Evolutionary conservation across 176 grass and related monocot species (phyloP).

Genomic region (Carex kokanica): DNA sequence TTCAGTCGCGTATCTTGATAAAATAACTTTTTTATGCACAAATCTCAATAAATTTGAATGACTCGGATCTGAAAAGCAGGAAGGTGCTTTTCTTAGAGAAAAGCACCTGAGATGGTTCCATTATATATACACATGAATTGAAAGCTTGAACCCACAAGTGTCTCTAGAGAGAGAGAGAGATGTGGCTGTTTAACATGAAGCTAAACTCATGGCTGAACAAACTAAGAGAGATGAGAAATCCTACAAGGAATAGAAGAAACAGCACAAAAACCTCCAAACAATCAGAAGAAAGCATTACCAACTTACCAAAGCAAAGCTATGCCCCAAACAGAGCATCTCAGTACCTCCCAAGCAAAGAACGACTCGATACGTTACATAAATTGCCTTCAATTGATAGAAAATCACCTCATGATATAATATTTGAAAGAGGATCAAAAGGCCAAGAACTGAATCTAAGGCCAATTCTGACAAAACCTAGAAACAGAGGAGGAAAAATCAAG

Average conservation of each 20-base stretch:
- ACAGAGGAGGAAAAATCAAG: slow-evolving; percentile 16
- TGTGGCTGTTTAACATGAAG: slow-evolving; percentile 33
- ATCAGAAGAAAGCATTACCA: not conserved
- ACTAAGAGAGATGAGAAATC: slow-evolving; percentile 44
- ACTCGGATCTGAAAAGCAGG: no score
- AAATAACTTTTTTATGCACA: no score
- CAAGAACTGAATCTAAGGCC: slow-evolving; percentile 61
- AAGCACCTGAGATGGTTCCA: no score
- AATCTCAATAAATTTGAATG: no score
- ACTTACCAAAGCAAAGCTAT: not conserved
- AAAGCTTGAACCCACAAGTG: not conserved
- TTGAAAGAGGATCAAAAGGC: not conserved
- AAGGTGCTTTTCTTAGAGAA: no score
- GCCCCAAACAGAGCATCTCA: slow-evolving; percentile 60
- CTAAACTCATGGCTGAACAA: slow-evolving; percentile 72
- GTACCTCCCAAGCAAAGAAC: slow-evolving; percentile 54
- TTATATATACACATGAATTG: not conserved
- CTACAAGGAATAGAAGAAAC: slow-evolving; percentile 32
- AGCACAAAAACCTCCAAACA: not conserved
- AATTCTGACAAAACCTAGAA: slow-evolving; percentile 46
- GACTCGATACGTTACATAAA: slow-evolving; percentile 12
- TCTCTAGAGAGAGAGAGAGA: not conserved
- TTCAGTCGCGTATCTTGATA: no score
- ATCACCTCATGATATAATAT: slow-evolving; percentile 19
- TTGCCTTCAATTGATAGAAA: not conserved